Evolutionary conservation across 2,329 filamentous ascomycete species (phyloP).

Genomic region (Colletotrichum lupini): DNA sequence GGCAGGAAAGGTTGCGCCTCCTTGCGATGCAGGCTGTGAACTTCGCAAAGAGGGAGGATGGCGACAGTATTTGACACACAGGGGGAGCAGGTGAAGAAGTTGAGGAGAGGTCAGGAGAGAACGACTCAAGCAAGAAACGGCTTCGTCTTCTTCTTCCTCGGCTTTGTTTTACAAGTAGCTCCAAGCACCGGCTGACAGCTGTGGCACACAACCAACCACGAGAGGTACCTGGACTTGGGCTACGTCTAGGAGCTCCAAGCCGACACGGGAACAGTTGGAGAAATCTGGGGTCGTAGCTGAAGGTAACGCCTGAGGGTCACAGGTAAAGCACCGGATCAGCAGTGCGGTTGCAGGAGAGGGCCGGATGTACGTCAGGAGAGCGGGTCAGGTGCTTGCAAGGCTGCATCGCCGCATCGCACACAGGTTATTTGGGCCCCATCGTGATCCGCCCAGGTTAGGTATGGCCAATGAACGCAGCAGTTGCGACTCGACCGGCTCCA

Average conservation of each 20-base stretch:
- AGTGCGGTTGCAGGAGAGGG: neutral
- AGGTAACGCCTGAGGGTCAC: conserved; percentile 4
- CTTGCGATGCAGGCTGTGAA: neutral
- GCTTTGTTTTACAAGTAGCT: conserved; percentile 6
- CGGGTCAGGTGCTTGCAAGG: conserved; percentile 28
- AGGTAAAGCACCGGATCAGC: conserved; percentile 3
- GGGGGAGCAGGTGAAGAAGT: neutral
- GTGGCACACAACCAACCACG: neutral
- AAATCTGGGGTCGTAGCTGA: conserved; percentile 30
- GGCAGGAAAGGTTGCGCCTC: neutral
- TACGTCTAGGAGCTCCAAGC: neutral
- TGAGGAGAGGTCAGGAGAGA: neutral
- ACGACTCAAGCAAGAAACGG: neutral
- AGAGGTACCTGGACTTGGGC: neutral
- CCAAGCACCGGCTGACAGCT: neutral
- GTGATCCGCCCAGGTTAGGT: neutral
- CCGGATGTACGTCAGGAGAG: conserved; percentile 24
- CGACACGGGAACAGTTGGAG: conserved; percentile 25
- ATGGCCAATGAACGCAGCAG: neutral
- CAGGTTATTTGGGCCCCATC: neutral
- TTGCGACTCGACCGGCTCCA: neutral
- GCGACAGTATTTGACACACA: neutral
- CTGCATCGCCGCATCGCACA: neutral
- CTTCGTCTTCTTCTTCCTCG: neutral
- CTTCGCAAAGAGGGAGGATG: neutral